Base-by-base conservation (phyloP, 2,329 filamentous ascomycete species). In the Nigrograna mackinnonii region DNA sequence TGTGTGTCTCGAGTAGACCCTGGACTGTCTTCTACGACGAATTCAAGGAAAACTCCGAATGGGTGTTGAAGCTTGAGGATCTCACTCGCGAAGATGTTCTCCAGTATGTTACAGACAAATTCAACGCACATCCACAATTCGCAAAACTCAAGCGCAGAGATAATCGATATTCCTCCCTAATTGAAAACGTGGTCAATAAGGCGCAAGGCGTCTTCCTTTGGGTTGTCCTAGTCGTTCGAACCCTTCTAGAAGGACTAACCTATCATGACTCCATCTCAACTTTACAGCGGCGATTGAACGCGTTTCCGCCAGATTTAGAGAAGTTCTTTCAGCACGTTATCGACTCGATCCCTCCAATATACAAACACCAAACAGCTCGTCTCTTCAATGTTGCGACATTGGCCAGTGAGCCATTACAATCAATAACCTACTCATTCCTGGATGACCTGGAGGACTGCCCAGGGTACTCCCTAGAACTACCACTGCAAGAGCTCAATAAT, bases 1-100 rank as follows among this genome's bases (percentile, higher is more conserved):
- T 56, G 0, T 21, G 49, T 9, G 41, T 55, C 3, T 56, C 55
- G 1, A 53, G 50, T 24, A 43, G 52, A 12, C 52, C 50, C n/a
- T 39, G 47, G n/a, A 41, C 19, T 35, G 41, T 39, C 5, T 48
- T 17, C 22, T 9, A 48, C 5, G 12, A 43, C 21, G 44, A 21
- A 2, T 49, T 52, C 22, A 24, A 33, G n/a, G 37, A 22, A n/a
- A 49, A 43, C 31, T 43, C 45, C 19, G 28, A 26, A 17, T 12
- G 34, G 18, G 16, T 11, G 11, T 33, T 52, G 7, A 30, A 30
- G 26, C 31, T 52, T 2, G 35, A 51, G 22, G 42, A 46, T n/a
- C 36, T 51, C 11, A 51, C 48, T 1, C 39, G 18, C 33, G 12
- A 6, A 6, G 48, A 51, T 24, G 43, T 51, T 39, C 22, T 48